A percentile compares a stretch with the other conserved stretches of the same genome.
Conservation (phyloP, 768 basidiomycete species). For the Naganishia vishniacii region DNA sequence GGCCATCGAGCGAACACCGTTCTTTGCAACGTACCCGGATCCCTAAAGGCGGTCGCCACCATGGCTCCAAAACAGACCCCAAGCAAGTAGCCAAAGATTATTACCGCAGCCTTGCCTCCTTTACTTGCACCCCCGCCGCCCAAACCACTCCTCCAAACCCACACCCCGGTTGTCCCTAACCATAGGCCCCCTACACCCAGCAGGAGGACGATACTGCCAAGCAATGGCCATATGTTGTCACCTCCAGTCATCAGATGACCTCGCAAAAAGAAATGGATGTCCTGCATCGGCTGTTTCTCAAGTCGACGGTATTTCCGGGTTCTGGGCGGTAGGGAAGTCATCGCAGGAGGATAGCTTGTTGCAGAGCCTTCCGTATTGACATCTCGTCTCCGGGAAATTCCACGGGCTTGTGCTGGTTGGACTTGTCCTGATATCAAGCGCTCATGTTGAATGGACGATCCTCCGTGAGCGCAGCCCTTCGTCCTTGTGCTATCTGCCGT, state of each 20-base stretch:
- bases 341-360: background rate
- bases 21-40: conserved; percentile 33
- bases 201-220: conserved; percentile 60
- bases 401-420: too few relatives aligned
- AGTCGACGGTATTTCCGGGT: conserved; percentile 33
- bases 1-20: background rate
- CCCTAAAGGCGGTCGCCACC: conserved; percentile 37
- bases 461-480: too few relatives aligned
- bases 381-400: too few relatives aligned
- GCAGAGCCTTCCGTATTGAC: too few relatives aligned
- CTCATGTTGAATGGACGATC: too few relatives aligned
- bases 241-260: conserved; percentile 77
- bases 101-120: conserved; percentile 52
- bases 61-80: conserved; percentile 34
- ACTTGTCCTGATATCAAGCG: too few relatives aligned
- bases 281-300: conserved; percentile 48
- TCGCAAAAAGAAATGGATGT: conserved; percentile 55
- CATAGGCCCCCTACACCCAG: conserved; percentile 69
- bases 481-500: too few relatives aligned
- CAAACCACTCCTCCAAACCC: conserved; percentile 72
- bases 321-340: background rate
- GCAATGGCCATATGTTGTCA: conserved; percentile 76
- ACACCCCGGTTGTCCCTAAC: conserved; percentile 81
- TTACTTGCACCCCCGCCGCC: conserved; percentile 57
- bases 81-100: conserved; percentile 54